Base-by-base conservation (phyloP, 495 filamentous ascomycete species). In the Opeltia flavorubescens region DNA sequence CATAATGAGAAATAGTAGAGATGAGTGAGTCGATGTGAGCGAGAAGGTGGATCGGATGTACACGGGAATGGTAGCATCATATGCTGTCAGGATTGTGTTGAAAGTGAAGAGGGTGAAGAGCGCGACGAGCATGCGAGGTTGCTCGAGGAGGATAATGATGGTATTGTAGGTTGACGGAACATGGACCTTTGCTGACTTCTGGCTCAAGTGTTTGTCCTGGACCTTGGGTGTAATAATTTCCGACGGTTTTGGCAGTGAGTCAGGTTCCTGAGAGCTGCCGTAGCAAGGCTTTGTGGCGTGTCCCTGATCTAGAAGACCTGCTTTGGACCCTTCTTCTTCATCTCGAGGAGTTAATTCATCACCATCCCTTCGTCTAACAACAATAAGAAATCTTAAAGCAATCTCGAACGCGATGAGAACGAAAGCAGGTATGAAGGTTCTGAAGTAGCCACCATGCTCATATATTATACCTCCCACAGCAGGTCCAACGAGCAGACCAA, bases 1-100 rank as follows among this genome's bases (percentile, higher is more conserved):
- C 26, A 84, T 49, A 5, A 80, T 72, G 3, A 88, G 69, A 59
- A 88, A 88, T 12, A 84, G 63, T n/a, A 89, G 59, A 2, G 81
- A 83, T 21, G 82, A 80, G n/a, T 77, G 80, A 0, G 73, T 70
- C 2, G 82, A 70, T 30, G 69, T 66, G 78, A 80, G 88, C 50
- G 64, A 51, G 51, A 85, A 87, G 5, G 62, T 70, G 0, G 64
- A 57, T 49, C 75, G 65, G 8, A 83, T 77, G 50, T 76, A 78
- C 7, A 86, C 62, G 11, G 85, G 77, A 7, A 89, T 60, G 1
- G 75, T 69, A 27, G 70, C 66, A 59, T 80, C 77, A 50, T 79
- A 75, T 15, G 26, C 26, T 11, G 26, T 33, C 6, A 30, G 29
- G 42, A 30, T 44, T 18, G 29, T 33, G n/a, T 44, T 33, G 7